Evolutionary conservation across 352 stramenopile genomes (phyloP).

Genomic region (Aphanomyces stellatus): DNA sequence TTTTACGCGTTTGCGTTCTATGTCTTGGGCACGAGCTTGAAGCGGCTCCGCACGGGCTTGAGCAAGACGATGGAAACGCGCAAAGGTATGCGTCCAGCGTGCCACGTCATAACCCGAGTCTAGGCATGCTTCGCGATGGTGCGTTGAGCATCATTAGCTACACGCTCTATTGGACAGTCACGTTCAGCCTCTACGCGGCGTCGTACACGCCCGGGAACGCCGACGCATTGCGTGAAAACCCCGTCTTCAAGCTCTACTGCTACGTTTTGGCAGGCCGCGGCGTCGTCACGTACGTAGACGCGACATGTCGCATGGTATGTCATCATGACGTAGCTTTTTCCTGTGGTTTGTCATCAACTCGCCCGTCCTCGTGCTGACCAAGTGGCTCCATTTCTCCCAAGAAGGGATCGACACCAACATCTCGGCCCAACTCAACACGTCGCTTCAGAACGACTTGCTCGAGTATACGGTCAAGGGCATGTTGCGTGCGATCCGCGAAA

Average conservation of each 20-base stretch:
- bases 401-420: slow-evolving; percentile 76
- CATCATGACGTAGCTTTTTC: not conserved
- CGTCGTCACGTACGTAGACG: slow-evolving; percentile 44
- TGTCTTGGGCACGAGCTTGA: slow-evolving; percentile 53
- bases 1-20: slow-evolving; percentile 70
- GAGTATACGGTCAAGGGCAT: slow-evolving; percentile 88
- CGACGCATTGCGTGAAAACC: slow-evolving; percentile 29
- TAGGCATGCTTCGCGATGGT: slow-evolving; percentile 60
- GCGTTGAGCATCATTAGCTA: slow-evolving; percentile 76
- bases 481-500: slow-evolving; percentile 57
- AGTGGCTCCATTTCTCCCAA: slow-evolving; percentile 70
- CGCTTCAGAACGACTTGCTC: slow-evolving; percentile 80
- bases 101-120: not conserved
- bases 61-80: slow-evolving; percentile 66
- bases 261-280: slow-evolving; percentile 61
- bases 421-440: slow-evolving; percentile 79
- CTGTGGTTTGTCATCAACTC: slow-evolving; percentile 84
- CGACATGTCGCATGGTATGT: not conserved
- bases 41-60: slow-evolving; percentile 54
- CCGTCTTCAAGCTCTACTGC: slow-evolving; percentile 55
- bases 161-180: slow-evolving; percentile 75
- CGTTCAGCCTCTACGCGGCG: slow-evolving; percentile 66
- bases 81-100: slow-evolving; percentile 23
- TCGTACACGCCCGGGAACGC: slow-evolving; percentile 54
- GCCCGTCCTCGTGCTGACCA: slow-evolving; percentile 36